Base-by-base conservation (phyloP, 2,329 filamentous ascomycete genomes). In the Paecilomyces sp. region DNA sequence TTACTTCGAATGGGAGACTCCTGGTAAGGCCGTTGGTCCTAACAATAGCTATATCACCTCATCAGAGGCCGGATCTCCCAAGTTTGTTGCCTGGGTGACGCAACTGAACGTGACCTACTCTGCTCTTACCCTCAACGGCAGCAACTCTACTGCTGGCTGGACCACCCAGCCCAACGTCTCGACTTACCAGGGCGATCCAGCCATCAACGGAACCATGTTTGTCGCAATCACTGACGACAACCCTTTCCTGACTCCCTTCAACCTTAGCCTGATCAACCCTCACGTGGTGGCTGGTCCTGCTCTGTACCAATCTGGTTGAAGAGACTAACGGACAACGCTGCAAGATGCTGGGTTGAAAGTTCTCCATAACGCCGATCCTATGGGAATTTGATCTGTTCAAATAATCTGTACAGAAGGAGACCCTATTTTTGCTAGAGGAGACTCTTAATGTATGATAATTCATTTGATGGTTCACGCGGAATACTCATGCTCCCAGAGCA, bases 31-130 rank as follows among this genome's bases (percentile, higher is more conserved):
- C 0, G 82, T 93, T 2, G 91, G 91, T 0, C 91, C 91, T 0
- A 93, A 95, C 74, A 91, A 91, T 77, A 89, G 85, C 69, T 95
- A 95, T 71, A 76, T 91, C 55, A 93, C 91, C 0, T 78, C 79
- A 0, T 80, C 82, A 0, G 65, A 68, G 18, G 88, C 87, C 0
- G 80, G 80, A 1, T 66, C 72, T 3, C 88, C 91, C 0, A 75
- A 77, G 60, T 95, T 83, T 64, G 90, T 90, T 0, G 83, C 85
- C 0, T 96, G 90, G 89, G 88, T 90, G 1, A 83, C 82, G 0
- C 91, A 94, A 78, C 78, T 94, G 18, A 91, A 90, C 63, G 79
- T 89, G 12, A 94, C 91, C 0, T 90, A 89, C 69, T 82, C 86
- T 1, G 41, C 41, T 9, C 41, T 47, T 22, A 77, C 81, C 0